These are phyloP conservation scores for Macrophomina pseudophaseolina DNA, from an alignment of 2,329 filamentous ascomycete genomes.

Conservation along the genomic window DNA sequence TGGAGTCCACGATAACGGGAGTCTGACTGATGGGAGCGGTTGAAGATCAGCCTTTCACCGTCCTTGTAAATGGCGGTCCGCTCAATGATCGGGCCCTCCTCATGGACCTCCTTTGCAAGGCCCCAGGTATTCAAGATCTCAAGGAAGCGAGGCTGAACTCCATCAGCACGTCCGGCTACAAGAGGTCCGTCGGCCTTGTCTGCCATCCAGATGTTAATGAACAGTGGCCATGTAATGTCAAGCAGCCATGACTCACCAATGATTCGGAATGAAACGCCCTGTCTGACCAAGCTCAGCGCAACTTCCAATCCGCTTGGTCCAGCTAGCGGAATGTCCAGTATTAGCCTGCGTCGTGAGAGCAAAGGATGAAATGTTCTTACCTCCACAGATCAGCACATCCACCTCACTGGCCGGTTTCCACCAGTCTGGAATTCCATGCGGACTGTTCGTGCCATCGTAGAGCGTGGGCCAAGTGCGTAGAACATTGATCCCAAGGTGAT, in stretches of 20 bases:
- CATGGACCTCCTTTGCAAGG: conserved; percentile 36
- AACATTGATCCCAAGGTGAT: conserved; percentile 36
- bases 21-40: conserved; percentile 39
- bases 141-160: conserved; percentile 32
- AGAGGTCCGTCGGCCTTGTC: conserved; percentile 38
- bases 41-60: conserved; percentile 37
- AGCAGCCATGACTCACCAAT: conserved; percentile 31
- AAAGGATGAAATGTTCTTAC: conserved; percentile 29
- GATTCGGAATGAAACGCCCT: conserved; percentile 44
- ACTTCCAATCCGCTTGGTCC: conserved; percentile 41
- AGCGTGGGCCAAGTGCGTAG: conserved; percentile 40
- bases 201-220: not conserved
- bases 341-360: conserved; percentile 18
- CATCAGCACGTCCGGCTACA: conserved; percentile 37
- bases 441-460: conserved; percentile 38
- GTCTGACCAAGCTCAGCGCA: conserved; percentile 39
- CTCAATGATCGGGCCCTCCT: conserved; percentile 43
- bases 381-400: conserved; percentile 43
- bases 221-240: not conserved
- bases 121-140: conserved; percentile 32
- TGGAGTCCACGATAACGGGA: conserved; percentile 44
- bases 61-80: conserved; percentile 39
- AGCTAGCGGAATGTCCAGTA: conserved; percentile 26
- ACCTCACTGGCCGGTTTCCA: conserved; percentile 38
- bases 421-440: conserved; percentile 36